These are phyloP conservation scores for Arthromyces matolae DNA, from an alignment of 768 basidiomycete genomes.

Conservation along the genomic window DNA sequence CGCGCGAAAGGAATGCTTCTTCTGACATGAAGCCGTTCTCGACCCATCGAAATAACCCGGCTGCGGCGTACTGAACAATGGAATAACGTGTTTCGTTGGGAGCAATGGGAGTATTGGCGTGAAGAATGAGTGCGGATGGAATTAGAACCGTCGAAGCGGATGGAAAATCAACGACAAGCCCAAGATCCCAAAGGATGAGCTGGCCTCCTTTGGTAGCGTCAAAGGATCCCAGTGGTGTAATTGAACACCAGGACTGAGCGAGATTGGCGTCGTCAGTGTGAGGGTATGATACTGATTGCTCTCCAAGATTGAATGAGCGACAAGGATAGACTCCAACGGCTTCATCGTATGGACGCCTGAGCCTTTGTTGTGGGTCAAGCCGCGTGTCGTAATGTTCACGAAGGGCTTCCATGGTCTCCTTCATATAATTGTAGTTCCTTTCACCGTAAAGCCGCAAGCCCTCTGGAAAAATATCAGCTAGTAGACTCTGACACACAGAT, in stretches of 20 bases:
- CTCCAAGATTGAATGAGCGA: slow-evolving; percentile 6
- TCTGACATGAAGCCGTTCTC: no score
- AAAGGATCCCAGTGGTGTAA: slow-evolving; percentile 2
- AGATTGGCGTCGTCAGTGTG: no score
- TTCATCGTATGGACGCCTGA: slow-evolving; percentile 2
- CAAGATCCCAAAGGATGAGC: no score
- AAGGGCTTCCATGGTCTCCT: slow-evolving; percentile 1
- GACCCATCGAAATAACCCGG: background rate
- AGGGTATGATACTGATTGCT: no score
- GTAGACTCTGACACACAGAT: background rate
- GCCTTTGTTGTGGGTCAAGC: background rate
- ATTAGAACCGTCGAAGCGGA: background rate
- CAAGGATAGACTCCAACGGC: slow-evolving; percentile 6
- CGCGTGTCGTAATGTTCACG: background rate
- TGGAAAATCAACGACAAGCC: no score
- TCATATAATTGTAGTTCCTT: slow-evolving; percentile 1
- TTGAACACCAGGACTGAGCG: no score
- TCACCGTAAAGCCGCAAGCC: background rate
- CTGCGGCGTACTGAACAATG: no score
- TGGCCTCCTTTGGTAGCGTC: slow-evolving; percentile 1
- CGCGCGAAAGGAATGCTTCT: background rate
- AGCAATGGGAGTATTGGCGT: background rate
- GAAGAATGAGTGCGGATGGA: background rate
- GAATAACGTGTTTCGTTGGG: background rate
- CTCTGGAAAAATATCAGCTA: no score